Evolutionary conservation across 345 rosid genomes (phyloP), one percentile per base, ranked within the genome.

Genomic region (Linum trigynum): DNA sequence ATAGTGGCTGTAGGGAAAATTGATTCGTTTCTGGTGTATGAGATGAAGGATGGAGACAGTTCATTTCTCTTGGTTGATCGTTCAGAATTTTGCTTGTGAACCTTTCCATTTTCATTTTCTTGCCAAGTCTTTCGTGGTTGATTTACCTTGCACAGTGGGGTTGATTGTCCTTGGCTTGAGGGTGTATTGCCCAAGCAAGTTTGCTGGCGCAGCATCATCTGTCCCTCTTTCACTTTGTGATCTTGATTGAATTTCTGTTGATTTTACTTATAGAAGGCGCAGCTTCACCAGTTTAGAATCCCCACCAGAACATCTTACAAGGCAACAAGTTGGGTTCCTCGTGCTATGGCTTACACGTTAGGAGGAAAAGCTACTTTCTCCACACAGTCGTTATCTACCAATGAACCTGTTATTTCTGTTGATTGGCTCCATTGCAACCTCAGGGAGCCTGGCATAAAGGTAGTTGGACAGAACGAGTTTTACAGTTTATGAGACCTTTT

Each of bases 391-490:
- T 63, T 73, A 63, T 70, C 92, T 58, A 66, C 80, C 39, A 82
- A 68, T 67, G 95, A 86, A 63, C 90, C 99, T 57, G 89, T 87
- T 69, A 87, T 90, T 58, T 95, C 98, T 45, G 99, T 83, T 61
- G 96, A 91, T 78, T 91, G 99, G 99, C 96, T 95, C 32, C 85
- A 89, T 67, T 63, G 91, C 2, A 91, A 91, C 70, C 90, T 89
- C 56, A 79, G 67, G 72, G 87, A 79, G 70, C 84, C 99, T 72
- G 85, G 81, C 74, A 35, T 89, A 83, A 95, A 95, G 96, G 99
- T 88, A 75, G 15, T 15, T 70, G 0, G 32, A 23, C 32, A 23
- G 32, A 23, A 23, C 32, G 32, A 23, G 32, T 23, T 23, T 23
- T 23, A 23, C 32, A 23, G 32, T 23, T 23, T 23, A 23, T 23